Evolutionary conservation across 2,329 filamentous ascomycete genomes (phyloP).

Genomic region (Fusarium ramigenum): DNA sequence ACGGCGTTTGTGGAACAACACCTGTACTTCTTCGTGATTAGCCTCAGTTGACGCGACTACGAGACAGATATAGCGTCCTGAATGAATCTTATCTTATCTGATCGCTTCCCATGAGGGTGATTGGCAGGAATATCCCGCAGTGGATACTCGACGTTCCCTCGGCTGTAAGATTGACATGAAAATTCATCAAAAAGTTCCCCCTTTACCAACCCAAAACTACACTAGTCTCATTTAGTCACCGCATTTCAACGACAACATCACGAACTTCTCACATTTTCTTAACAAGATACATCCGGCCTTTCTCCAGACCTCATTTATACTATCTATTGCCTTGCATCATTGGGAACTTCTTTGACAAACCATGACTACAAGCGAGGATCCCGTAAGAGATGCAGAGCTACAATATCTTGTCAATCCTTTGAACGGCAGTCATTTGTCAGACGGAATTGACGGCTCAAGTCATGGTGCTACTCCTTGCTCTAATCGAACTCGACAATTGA

Average conservation of each 20-base stretch:
- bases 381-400: not conserved
- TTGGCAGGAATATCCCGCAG: not conserved
- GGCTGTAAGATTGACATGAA: not conserved
- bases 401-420: not conserved
- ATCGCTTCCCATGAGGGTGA: not conserved
- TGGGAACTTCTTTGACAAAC: fast-evolving
- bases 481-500: fast-evolving
- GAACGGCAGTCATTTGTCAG: not conserved
- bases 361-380: not conserved
- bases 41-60: fast-evolving
- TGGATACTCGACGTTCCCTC: not conserved
- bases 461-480: not conserved
- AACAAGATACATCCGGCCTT: fast-evolving
- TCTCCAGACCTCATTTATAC: no score
- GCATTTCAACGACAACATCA: slow-evolving; percentile 5
- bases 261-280: not conserved
- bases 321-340: fast-evolving
- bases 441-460: slow-evolving; percentile 13
- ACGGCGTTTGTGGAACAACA: fast-evolving
- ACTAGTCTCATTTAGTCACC: slow-evolving; percentile 22
- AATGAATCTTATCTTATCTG: slow-evolving; percentile 16
- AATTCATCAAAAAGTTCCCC: slow-evolving; percentile 15
- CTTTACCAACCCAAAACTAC: not conserved
- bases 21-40: fast-evolving
- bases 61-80: fast-evolving